Conservation (phyloP, 805 yeast species). For the Hanseniaspora meyeri region DNA sequence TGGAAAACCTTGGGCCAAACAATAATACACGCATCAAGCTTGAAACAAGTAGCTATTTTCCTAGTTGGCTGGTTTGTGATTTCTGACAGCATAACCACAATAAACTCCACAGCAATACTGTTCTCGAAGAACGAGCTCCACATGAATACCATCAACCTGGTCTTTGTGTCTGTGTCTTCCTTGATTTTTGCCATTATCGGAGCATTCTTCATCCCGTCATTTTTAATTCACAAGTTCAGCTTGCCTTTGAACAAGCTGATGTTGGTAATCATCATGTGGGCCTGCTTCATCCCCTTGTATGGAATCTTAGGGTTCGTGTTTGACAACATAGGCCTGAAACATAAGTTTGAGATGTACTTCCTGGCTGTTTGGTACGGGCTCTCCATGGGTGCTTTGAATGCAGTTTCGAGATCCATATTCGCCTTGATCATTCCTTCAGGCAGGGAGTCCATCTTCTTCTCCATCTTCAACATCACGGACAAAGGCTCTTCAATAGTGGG, state of each 20-base stretch:
- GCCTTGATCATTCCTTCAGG: slow-evolving; percentile 62
- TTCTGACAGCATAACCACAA: slow-evolving; percentile 64
- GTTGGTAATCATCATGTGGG: slow-evolving; percentile 44
- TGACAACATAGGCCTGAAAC: slow-evolving; percentile 43
- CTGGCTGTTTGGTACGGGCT: slow-evolving; percentile 67
- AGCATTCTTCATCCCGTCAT: slow-evolving; percentile 44
- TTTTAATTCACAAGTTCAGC: slow-evolving; percentile 28
- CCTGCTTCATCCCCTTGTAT: slow-evolving; percentile 56
- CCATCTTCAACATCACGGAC: slow-evolving; percentile 65
- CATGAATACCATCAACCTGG: slow-evolving; percentile 57
- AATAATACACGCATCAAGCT: slow-evolving; percentile 43
- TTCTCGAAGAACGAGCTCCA: slow-evolving; percentile 59
- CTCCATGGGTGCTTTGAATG: slow-evolving; percentile 60
- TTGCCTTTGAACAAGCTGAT: slow-evolving; percentile 39
- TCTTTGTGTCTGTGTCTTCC: slow-evolving; percentile 51
- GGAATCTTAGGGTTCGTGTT: slow-evolving; percentile 57
- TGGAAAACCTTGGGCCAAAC: slow-evolving; percentile 49
- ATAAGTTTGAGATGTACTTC: slow-evolving; percentile 54
- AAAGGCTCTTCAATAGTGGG: slow-evolving; percentile 70
- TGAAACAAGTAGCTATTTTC: slow-evolving; percentile 56
- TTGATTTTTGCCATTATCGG: slow-evolving; percentile 59
- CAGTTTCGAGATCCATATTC: slow-evolving; percentile 56
- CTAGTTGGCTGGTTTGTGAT: slow-evolving; percentile 65
- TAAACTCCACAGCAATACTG: slow-evolving; percentile 64
- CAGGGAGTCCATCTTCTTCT: slow-evolving; percentile 62